phyloP scores from a whole-genome alignment of 2,329 filamentous ascomycete species.

The Hypoxylon sp. region DNA sequence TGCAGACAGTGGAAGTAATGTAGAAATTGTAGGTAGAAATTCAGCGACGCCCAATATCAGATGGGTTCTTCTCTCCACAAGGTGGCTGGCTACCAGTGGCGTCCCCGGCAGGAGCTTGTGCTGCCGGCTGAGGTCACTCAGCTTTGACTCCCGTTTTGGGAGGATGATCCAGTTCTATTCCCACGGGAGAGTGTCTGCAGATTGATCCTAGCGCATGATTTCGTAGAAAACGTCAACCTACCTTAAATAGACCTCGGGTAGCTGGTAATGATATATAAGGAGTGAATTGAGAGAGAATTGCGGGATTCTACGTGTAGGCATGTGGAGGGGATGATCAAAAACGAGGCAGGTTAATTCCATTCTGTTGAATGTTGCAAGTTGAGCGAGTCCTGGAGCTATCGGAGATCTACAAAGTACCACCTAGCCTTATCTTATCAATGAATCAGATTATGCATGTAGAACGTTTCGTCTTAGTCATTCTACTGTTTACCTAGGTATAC shows the following conservation, averaged over 20 bases:
- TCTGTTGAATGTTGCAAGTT: not conserved
- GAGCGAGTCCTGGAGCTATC: not conserved
- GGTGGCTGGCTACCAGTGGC: not conserved
- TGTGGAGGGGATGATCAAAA: not conserved
- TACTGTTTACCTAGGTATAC: conserved; percentile 3
- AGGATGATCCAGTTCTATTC: conserved; percentile 19
- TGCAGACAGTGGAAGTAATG: no score
- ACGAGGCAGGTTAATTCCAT: not conserved
- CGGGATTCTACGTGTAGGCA: not conserved
- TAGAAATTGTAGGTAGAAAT: not conserved
- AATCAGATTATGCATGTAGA: conserved; percentile 11
- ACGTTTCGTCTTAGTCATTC: not conserved
- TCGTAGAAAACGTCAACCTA: conserved; percentile 13
- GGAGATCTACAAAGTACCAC: conserved; percentile 21
- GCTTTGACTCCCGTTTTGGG: conserved; percentile 18
- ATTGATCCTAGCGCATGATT: conserved; percentile 26
- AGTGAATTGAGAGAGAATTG: not conserved
- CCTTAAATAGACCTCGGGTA: conserved; percentile 10
- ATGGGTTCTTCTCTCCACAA: not conserved
- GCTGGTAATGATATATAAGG: not conserved
- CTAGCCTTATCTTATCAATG: conserved; percentile 29
- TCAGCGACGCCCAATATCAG: not conserved
- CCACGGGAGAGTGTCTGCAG: conserved; percentile 16
- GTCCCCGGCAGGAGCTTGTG: conserved; percentile 21
- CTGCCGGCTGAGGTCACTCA: conserved; percentile 29